Base-by-base conservation (phyloP, 1,284 basidiomycete genomes). In the Sphagnurus paluster region DNA sequence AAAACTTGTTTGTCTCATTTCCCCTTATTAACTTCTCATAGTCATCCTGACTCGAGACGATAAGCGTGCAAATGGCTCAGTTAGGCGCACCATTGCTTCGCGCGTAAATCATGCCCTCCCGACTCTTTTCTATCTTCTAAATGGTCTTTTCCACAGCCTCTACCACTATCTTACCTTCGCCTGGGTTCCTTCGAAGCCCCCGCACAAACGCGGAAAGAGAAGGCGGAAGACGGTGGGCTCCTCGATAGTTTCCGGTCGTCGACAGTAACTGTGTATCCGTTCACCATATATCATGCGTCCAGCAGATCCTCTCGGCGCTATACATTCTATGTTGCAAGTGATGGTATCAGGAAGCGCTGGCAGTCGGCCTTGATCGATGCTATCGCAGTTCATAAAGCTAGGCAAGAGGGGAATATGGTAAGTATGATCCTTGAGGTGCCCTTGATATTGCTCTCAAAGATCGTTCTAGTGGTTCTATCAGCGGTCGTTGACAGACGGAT, bases 101-200 rank as follows among this genome's bases (percentile, higher is more conserved):
- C 73, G 87, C 45, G 87, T 90, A 62, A 51, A 79, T 59, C 46
- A 13, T 25, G 23, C 11, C 14, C 16, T 17, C 35, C 16, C 20
- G 25, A 2, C 29, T 14, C 25, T 39, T 39, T 26, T 42, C 32
- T 44, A 42, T 46, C 30, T n/a, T 4, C n/a, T 28, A 16, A 46
- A 43, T 23, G 38, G 21, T 8, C 30, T 8, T 32, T 42, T 7
- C 39, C 20, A 28, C 46, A 90, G 88, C 88, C 89, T 23, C 77
- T 91, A 39, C 84, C 87, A 2, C 66, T 91, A 2, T 82, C 85
- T 39, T 90, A 82, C 53, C 74, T 91, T n/a, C 79, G 79, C 8
- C 68, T 90, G 7, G 86, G 77, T 13, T 67, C 73, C 17, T 90
- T 90, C 60, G 70, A 75, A 24, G 71, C 62, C 1, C 69, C 75